Percentiles rank a stretch among this genome's conserved stretches.
These are phyloP conservation scores for Diplotaxis tenuifolia DNA, from an alignment of 345 rosid species.

Conservation along the genomic window DNA sequence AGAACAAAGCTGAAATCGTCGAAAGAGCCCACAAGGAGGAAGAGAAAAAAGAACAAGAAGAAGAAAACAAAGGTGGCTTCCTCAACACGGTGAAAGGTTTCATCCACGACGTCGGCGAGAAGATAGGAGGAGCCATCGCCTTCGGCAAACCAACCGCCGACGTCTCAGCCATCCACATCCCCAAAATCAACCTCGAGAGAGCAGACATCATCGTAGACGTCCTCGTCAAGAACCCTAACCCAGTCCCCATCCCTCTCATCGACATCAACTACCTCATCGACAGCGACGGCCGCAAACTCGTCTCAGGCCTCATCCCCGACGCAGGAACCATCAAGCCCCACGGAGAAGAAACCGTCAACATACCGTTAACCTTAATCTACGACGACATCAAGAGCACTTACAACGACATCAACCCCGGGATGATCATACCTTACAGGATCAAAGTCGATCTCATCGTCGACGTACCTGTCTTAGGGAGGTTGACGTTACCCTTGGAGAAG, in stretches of 20 bases:
- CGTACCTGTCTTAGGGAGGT: slow-evolving; percentile 84
- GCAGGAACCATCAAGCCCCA: slow-evolving; percentile 86
- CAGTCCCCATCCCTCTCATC: slow-evolving; percentile 80
- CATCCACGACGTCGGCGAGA: slow-evolving; percentile 89
- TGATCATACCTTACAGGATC: slow-evolving; percentile 79
- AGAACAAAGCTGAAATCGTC: slow-evolving; percentile 46
- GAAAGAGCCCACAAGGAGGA: slow-evolving; percentile 58
- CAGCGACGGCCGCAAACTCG: slow-evolving; percentile 84
- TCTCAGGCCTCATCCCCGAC: slow-evolving; percentile 92
- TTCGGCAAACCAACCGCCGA: slow-evolving; percentile 98
- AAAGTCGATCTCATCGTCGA: slow-evolving; percentile 86
- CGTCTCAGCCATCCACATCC: slow-evolving; percentile 73
- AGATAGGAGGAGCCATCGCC: slow-evolving; percentile 83
- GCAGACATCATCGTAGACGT: slow-evolving; percentile 83
- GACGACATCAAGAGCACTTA: slow-evolving; percentile 83
- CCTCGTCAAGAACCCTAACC: slow-evolving; percentile 92
- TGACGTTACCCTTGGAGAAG: slow-evolving; percentile 86
- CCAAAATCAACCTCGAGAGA: slow-evolving; percentile 72
- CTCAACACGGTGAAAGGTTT: slow-evolving; percentile 89
- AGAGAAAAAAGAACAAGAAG: slow-evolving; percentile 51
- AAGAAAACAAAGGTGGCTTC: slow-evolving; percentile 76
- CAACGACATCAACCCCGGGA: slow-evolving; percentile 79
- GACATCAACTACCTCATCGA: slow-evolving; percentile 83
- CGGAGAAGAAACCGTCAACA: slow-evolving; percentile 92
- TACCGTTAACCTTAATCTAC: slow-evolving; percentile 75